Evolutionary conservation across 2,329 filamentous ascomycete species (phyloP), one percentile per base, ranked within the genome.

Genomic region (Fusarium falciforme): DNA sequence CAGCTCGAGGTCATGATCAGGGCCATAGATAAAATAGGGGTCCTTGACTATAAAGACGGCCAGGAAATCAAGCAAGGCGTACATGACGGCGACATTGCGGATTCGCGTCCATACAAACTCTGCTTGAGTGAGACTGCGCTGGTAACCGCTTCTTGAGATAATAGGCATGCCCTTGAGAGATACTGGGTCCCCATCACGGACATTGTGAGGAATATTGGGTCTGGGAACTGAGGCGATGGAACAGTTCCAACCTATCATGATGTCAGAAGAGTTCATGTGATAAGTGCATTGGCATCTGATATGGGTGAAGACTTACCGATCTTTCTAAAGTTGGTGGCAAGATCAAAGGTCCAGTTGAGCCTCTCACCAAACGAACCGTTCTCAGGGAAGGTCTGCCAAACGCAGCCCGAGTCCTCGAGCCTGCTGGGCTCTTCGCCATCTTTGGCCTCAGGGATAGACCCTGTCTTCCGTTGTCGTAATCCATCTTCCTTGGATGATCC

Each of bases 11-110:
- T 81, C 78, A 63, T 85, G 83, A 5, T 83, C 79, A 2, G 83
- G 82, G 1, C 90, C 87, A 27, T 89, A 79, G 67, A 91, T 78
- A 82, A 95, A 97, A 84, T 96, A 97, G 0, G 93, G 91, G 77
- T 98, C 96, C 62, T 89, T 88, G 75, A 92, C 91, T 84, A 94
- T 91, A 70, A 90, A 71, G 2, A 91, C 87, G 77, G 93, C 93
- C 61, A 94, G 81, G 8, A 90, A 67, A 81, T 98, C 96, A 10
- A 98, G 84, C 9, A 89, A 70, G 14, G 96, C 72, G 79, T 94
- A 96, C 72, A 86, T 85, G 40, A 87, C 65, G 3, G 89, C 64
- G n/a, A 92, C 83, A 7, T 79, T 84, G 10, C 81, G 66, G 12
- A 91, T 68, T 29, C 86, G 85, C 17, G 78, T 75, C 64, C 82